phyloP scores from a whole-genome alignment of 371 early-diverging fungal species.

The Zychaea mexicana region DNA sequence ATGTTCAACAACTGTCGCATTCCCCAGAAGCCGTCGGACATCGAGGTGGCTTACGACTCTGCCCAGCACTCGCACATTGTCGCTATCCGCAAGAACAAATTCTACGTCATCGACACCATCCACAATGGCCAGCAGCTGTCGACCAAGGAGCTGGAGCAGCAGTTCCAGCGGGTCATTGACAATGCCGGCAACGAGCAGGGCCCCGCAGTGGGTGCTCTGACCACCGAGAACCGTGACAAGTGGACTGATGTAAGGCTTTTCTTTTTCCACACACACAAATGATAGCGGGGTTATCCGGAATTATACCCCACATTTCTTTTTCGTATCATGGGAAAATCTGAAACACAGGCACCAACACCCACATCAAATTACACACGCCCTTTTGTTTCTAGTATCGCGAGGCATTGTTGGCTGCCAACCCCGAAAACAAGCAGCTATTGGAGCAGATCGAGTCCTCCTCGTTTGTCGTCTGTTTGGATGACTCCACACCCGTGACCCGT shows the following conservation, averaged over 20 bases:
- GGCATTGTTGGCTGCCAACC: constrained; percentile 61
- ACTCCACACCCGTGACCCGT: constrained; percentile 76
- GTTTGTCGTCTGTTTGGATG: constrained; percentile 90
- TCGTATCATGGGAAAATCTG: constrained; percentile 2
- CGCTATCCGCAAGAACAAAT: constrained; percentile 90
- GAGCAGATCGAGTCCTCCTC: constrained; percentile 82
- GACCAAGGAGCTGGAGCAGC: constrained; percentile 82
- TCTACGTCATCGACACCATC: constrained; percentile 76
- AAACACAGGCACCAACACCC: background rate
- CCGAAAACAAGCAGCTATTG: constrained; percentile 73
- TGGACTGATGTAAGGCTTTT: constrained; percentile 82
- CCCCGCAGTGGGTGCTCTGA: constrained; percentile 84
- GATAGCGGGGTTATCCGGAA: background rate
- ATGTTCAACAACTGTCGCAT: constrained; percentile 97
- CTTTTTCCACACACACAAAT: background rate
- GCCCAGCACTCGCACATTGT: constrained; percentile 78
- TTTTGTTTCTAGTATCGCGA: constrained; percentile 48
- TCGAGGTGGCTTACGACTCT: constrained; percentile 77
- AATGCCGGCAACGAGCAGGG: constrained; percentile 73
- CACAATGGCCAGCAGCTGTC: constrained; percentile 80
- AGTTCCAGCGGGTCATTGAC: constrained; percentile 75
- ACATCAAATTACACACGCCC: background rate
- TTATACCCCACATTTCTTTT: constrained; percentile 1
- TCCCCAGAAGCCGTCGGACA: constrained; percentile 84
- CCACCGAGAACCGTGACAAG: constrained; percentile 89